These are phyloP conservation scores for Rhizopus delemar DNA, from an alignment of 371 early-diverging fungal genomes.

Conservation along the genomic window DNA sequence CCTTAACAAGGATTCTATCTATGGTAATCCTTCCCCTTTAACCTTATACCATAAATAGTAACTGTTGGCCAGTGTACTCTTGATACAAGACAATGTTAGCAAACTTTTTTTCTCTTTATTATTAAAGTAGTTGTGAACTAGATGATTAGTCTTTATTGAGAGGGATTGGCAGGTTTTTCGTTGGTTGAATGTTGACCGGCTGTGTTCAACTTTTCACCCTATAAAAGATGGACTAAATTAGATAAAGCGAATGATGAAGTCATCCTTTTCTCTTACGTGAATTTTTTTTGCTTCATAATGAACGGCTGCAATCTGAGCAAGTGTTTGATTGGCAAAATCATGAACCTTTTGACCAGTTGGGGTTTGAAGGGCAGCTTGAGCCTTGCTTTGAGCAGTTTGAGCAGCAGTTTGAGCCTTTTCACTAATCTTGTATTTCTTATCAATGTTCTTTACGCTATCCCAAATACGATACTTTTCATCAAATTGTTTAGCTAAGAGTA, in stretches of 20 bases:
- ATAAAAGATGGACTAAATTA: background rate
- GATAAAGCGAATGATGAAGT: background rate
- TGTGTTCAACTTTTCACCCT: constrained; percentile 17
- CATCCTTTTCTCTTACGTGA: constrained; percentile 20
- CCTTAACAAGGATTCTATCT: too few relatives aligned
- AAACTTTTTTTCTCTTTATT: too few relatives aligned
- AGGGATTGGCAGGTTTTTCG: background rate
- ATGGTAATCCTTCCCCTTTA: too few relatives aligned
- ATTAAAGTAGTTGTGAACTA: too few relatives aligned
- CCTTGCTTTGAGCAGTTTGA: constrained; percentile 48
- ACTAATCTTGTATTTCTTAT: constrained; percentile 61
- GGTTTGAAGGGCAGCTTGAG: constrained; percentile 56
- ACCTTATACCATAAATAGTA: too few relatives aligned
- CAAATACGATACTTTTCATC: constrained; percentile 63
- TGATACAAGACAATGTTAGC: too few relatives aligned
- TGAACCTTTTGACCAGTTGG: constrained; percentile 61
- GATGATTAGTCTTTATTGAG: too few relatives aligned
- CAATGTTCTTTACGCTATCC: constrained; percentile 55
- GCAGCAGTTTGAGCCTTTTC: constrained; percentile 57
- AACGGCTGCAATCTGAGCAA: constrained; percentile 61
- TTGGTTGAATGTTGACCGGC: background rate
- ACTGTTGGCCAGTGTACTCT: too few relatives aligned
- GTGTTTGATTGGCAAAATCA: constrained; percentile 51
- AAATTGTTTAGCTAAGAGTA: constrained; percentile 45
- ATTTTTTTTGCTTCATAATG: constrained; percentile 63